Conservation (phyloP, 1,284 basidiomycete genomes). For the Hymenochaete sp. region DNA sequence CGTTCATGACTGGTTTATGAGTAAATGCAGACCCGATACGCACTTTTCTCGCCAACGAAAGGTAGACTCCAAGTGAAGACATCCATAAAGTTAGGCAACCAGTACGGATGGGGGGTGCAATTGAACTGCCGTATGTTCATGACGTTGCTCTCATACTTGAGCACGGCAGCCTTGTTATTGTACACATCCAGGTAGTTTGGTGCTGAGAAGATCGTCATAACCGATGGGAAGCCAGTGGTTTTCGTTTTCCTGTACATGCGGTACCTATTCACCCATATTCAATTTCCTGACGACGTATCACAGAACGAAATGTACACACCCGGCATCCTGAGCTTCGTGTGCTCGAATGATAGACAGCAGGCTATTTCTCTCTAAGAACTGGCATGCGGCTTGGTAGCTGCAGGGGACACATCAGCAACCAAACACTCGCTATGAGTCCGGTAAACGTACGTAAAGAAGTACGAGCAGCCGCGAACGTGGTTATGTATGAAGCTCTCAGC, state of each 20-base stretch:
- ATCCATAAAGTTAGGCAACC: slow-evolving; percentile 93
- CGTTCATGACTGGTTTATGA: neutral
- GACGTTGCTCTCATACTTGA: slow-evolving; percentile 95
- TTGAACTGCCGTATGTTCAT: slow-evolving; percentile 97
- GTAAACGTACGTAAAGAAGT: slow-evolving; percentile 82
- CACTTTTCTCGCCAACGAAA: slow-evolving; percentile 92
- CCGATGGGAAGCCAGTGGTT: slow-evolving; percentile 86
- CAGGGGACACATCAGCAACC: slow-evolving; percentile 12
- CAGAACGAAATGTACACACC: too few species aligned
- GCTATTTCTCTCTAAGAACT: slow-evolving; percentile 91
- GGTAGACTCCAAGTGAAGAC: slow-evolving; percentile 89
- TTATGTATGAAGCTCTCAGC: slow-evolving; percentile 85
- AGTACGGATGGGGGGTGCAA: slow-evolving; percentile 91
- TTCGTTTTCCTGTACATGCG: slow-evolving; percentile 97
- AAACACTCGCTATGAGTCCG: neutral
- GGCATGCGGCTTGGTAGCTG: slow-evolving; percentile 88
- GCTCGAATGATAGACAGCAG: slow-evolving; percentile 91
- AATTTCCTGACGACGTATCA: too few species aligned
- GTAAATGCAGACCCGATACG: slow-evolving; percentile 24
- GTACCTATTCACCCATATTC: too few species aligned
- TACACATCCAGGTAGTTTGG: slow-evolving; percentile 96
- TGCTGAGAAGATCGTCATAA: slow-evolving; percentile 95
- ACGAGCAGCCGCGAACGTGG: slow-evolving; percentile 91
- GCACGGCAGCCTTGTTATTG: slow-evolving; percentile 93
- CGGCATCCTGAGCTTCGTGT: slow-evolving; percentile 93